phyloP scores from a whole-genome alignment of 2,329 filamentous ascomycete genomes.

The Ceratocystis cacaofunesta region DNA sequence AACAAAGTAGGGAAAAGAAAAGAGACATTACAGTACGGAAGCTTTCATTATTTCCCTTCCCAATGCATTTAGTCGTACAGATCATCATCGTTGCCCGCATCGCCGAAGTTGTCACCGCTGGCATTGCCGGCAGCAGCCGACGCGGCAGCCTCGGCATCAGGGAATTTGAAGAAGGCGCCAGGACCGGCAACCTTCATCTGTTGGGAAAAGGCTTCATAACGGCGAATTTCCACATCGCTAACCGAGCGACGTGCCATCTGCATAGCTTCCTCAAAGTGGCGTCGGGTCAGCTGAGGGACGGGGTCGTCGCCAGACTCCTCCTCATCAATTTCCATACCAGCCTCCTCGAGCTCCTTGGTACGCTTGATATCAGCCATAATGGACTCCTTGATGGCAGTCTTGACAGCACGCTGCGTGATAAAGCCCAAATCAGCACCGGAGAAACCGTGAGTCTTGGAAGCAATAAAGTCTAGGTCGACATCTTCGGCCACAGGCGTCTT shows the following conservation, averaged over 20 bases:
- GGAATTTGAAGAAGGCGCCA: constrained; percentile 97
- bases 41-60: background rate
- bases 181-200: constrained; percentile 98
- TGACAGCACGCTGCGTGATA: constrained; percentile 96
- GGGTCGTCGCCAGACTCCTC: constrained; percentile 79
- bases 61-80: constrained; percentile 55
- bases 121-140: constrained; percentile 41
- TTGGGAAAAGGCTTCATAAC: constrained; percentile 96
- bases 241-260: constrained; percentile 84
- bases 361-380: constrained; percentile 82
- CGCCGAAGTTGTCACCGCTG: constrained; percentile 52
- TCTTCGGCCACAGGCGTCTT: constrained; percentile 88
- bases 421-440: constrained; percentile 99
- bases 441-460: constrained; percentile 94
- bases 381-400: constrained; percentile 97
- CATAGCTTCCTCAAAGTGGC: constrained; percentile 99
- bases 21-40: background rate
- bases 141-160: constrained; percentile 40
- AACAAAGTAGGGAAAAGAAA: background rate
- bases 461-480: constrained; percentile 81
- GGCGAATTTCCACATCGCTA: constrained; percentile 89
- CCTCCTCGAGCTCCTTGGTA: constrained; percentile 73
- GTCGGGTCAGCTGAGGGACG: constrained; percentile 87
- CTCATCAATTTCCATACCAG: constrained; percentile 55
- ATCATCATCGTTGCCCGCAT: constrained; percentile 86